Base-by-base conservation (phyloP, 345 rosid species). In the Eutrema yunnanense region DNA sequence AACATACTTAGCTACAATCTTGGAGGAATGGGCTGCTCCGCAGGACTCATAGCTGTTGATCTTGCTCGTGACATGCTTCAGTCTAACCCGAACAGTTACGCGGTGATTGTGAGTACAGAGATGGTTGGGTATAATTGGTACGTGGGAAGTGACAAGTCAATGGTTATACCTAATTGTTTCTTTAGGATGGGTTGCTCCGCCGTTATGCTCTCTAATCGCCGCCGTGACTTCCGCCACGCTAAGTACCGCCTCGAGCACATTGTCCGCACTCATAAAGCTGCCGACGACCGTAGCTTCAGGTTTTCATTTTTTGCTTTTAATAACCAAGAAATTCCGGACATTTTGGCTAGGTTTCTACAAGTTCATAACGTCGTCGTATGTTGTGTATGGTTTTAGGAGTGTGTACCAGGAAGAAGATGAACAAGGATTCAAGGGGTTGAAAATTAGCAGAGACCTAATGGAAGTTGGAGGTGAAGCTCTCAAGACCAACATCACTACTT, bases 41-140 rank as follows among this genome's bases (percentile, higher is more conserved):
- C 96, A 0, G 93, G 97, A 79, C 75, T 95, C 74, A 95, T 92
- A 13, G 86, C 83, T 0, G 60, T 87, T n/a, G 99, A 95, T 62
- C 78, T 95, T 62, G 97, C 97, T 47, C 82, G 92, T 8, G 99
- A 95, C 81, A 95, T 95, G 90, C 81, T 92, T 70, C 93, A 87
- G 76, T 88, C 96, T n/a, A 90, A 84, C 76, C 92, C 92, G 0
- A 90, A 86, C 12, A 92, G 84, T 46, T 87, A 84, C 16, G 97
- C 96, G 1, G 86, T 95, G 3, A 96, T 92, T 8, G 96, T 92
- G 61, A 92, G 96, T 32, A 86, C 96, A 4, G 96, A 95, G 82
- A 92, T 92, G 97, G 97, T 92, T 40, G 96, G 90, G 34, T 95
- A 87, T 69, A 95, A 95, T 48, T 95, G 96, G 97, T 92, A 95